Evolutionary conservation across 2,329 filamentous ascomycete genomes (phyloP), one percentile per base, ranked within the genome.

Genomic region (Blastomyces parvus): DNA sequence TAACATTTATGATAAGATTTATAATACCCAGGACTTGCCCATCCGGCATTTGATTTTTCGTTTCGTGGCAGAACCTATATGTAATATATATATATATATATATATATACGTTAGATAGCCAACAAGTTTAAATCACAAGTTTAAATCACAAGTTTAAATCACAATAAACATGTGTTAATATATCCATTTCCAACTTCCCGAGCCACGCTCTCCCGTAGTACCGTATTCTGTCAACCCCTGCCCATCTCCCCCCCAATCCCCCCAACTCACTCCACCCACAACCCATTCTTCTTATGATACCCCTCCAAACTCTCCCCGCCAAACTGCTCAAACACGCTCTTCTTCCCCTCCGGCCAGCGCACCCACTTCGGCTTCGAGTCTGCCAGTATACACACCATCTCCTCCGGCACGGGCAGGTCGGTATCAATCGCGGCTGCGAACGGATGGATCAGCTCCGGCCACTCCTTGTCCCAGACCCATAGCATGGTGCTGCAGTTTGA

Each of bases 381-480:
- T 14, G 65, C 73, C 72, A 76, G 74, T 36, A 80, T 71, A 66
- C 79, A 81, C 40, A 79, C 75, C 78, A 81, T 80, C 67, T 79
- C 76, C 30, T 78, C 75, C 0, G 78, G 77, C 42, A 70, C 71
- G 0, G 77, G 76, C 63, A 81, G 63, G 38, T 79, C 75, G 4
- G 77, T 79, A 69, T 81, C 79, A 65, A 81, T 80, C 25, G 79
- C 79, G 9, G 78, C 77, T 4, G 79, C 78, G 70, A 81, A 81
- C 0, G 78, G 80, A 68, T 81, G 79, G 60, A 80, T 79, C 61
- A 81, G 62, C 64, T 81, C 78, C 0, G 78, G 79, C 78, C 78
- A 81, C 19, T 76, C 71, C 25, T 74, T 69, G 67, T 81, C 78
- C 76, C 76, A 80, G 3, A 81, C 66, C 79, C 79, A 80, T 6